Base-by-base conservation (phyloP, 2,329 filamentous ascomycete species). In the Biscogniauxia sp. region DNA sequence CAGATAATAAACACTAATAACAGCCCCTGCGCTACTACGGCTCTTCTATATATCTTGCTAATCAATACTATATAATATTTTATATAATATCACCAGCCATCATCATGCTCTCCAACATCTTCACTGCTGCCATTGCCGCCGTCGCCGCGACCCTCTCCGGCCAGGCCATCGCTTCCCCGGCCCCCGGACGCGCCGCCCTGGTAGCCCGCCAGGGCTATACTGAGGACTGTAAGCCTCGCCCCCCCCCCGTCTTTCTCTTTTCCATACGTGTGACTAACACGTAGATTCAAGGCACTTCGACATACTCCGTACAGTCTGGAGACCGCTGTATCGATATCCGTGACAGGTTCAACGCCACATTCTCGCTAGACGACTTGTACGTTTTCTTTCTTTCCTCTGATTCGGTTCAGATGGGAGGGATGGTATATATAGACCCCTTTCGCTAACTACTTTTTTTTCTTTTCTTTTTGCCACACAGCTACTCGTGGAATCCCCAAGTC, bases 331-430 rank as follows among this genome's bases (percentile, higher is more conserved):
- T 57, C 51, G 55, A 6, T 45, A 71, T 71, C 58, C 54, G 63
- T 13, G 53, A 61, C 54, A 57, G 60, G 51, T 65, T 64, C 55
- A 54, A 56, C 59, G 82, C 79, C 77, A 54, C 58, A 13, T 69
- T 65, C 25, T 64, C 58, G 1, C 62, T 69, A 1, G 49, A 32
- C n/a, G 51, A 68, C 1, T 71, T 71, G 69, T 70, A 61, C 64
- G 69, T 59, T 37, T 11, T 19, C 25, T 20, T 59, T 37, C 15
- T 19, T 20, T 20, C 26, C 11, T 8, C n/a, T 17, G 15, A 26
- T 20, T 4, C 20, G 20, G 54, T 5, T 20, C 9, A 17, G 20
- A 23, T 37, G n/a, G 17, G 26, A 6, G 54, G n/a, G 1, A 50
- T n/a, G n/a, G n/a, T 20, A 6, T 17, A n/a, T n/a, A 51, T 2